Evolutionary conservation across 345 rosid species (phyloP).

Genomic region (Orychophragmus violaceus): DNA sequence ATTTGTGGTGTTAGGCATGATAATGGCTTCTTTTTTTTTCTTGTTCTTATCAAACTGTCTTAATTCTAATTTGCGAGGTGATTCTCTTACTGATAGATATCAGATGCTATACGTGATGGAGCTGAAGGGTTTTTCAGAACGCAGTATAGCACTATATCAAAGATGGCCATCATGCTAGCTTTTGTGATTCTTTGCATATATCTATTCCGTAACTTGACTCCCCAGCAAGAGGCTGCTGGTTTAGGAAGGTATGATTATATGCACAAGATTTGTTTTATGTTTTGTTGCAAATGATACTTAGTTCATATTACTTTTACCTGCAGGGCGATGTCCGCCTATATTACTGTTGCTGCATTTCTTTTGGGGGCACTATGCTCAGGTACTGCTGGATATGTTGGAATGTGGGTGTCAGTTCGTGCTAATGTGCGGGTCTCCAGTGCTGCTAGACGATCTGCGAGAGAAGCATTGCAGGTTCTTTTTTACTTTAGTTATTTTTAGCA

Average conservation of each 20-base stretch:
- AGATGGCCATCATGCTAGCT: slow-evolving; percentile 92
- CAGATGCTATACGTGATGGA: slow-evolving; percentile 99
- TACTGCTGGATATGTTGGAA: slow-evolving; percentile 92
- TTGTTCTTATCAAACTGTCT: not conserved
- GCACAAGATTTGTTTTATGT: not conserved
- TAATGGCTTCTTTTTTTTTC: not conserved
- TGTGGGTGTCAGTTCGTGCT: slow-evolving; percentile 99
- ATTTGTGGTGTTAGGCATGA: not conserved
- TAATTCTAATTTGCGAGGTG: slow-evolving; percentile 25
- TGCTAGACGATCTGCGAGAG: slow-evolving; percentile 97
- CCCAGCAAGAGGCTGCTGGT: slow-evolving; percentile 98
- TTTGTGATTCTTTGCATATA: slow-evolving; percentile 81
- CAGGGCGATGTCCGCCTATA: slow-evolving; percentile 78
- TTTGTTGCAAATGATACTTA: slow-evolving; percentile 14
- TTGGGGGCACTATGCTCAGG: slow-evolving; percentile 96
- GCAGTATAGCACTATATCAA: slow-evolving; percentile 90
- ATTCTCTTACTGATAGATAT: slow-evolving; percentile 56
- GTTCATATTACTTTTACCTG: slow-evolving; percentile 22
- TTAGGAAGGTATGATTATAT: slow-evolving; percentile 62
- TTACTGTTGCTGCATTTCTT: slow-evolving; percentile 94
- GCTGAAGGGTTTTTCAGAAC: slow-evolving; percentile 99
- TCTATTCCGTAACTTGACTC: slow-evolving; percentile 76
- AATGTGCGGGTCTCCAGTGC: slow-evolving; percentile 99
- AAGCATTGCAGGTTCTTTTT: slow-evolving; percentile 86
- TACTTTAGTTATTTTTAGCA: slow-evolving; percentile 18